Percentiles rank a stretch among this genome's conserved stretches.
These are phyloP conservation scores for Dactylellina cionopaga DNA, from an alignment of 2,329 filamentous ascomycete species.

Conservation along the genomic window DNA sequence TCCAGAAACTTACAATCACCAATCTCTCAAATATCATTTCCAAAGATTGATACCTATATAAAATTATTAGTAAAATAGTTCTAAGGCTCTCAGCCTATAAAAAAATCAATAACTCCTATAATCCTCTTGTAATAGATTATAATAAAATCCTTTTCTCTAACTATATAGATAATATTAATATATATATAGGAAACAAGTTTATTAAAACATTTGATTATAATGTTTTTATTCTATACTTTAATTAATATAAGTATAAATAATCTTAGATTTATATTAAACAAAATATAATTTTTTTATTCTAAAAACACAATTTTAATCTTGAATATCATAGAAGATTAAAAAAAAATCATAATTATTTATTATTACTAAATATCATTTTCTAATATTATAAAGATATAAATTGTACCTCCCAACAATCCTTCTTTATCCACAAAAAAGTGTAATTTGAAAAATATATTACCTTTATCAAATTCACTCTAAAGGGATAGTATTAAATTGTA, in stretches of 20 bases:
- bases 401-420: not conserved
- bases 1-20: not conserved
- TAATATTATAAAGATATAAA: not conserved
- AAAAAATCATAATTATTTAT: conserved; percentile 14
- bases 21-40: not conserved
- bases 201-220: not conserved
- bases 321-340: conserved; percentile 8
- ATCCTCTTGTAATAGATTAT: not conserved
- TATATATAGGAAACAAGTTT: not conserved
- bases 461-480: conserved; percentile 7
- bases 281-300: conserved; percentile 15
- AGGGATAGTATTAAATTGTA: conserved; percentile 17
- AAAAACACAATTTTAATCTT: conserved; percentile 8
- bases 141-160: not conserved
- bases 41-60: not conserved
- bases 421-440: not conserved
- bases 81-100: not conserved
- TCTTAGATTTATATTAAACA: not conserved
- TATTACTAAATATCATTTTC: not conserved
- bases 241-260: not conserved
- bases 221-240: not conserved
- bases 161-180: conserved; percentile 11
- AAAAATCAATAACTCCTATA: not conserved
- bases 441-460: not conserved
- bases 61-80: not conserved